Conservation (phyloP, 2,329 filamentous ascomycete species). For the Rhynchosporium agropyri region DNA sequence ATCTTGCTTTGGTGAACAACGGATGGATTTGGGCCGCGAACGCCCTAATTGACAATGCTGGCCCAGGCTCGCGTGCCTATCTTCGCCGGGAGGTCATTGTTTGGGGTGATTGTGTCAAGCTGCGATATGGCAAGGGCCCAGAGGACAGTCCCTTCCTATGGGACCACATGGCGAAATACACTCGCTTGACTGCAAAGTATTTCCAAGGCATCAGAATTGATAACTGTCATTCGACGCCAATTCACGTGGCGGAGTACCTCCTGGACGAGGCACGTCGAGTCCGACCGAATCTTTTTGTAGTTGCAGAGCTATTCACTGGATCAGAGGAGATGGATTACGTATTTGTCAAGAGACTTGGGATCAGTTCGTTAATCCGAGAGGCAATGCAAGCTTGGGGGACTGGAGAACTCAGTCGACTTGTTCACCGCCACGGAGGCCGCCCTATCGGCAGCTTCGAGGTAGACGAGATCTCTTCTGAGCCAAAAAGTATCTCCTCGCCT, state of each 20-base stretch:
- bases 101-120: conserved; percentile 98
- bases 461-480: conserved; percentile 75
- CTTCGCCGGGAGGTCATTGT: conserved; percentile 95
- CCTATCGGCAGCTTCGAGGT: conserved; percentile 97
- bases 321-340: conserved; percentile 95
- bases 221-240: conserved; percentile 94
- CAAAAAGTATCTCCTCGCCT: conserved; percentile 44
- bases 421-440: conserved; percentile 89
- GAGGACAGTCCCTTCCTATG: conserved; percentile 91
- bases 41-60: conserved; percentile 90
- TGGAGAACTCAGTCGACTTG: conserved; percentile 85
- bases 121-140: conserved; percentile 80
- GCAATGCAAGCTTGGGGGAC: conserved; percentile 99
- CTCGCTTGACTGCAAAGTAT: conserved; percentile 87
- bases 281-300: conserved; percentile 85
- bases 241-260: conserved; percentile 93
- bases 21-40: conserved; percentile 99
- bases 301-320: conserved; percentile 93
- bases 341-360: conserved; percentile 89
- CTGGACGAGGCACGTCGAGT: conserved; percentile 90
- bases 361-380: conserved; percentile 91
- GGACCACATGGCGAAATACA: conserved; percentile 95
- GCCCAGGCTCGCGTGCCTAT: conserved; percentile 87
- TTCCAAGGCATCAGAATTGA: conserved; percentile 96
- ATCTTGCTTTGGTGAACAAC: conserved; percentile 88